Base-by-base conservation (phyloP, 2,329 filamentous ascomycete genomes). In the Alternaria sp. region DNA sequence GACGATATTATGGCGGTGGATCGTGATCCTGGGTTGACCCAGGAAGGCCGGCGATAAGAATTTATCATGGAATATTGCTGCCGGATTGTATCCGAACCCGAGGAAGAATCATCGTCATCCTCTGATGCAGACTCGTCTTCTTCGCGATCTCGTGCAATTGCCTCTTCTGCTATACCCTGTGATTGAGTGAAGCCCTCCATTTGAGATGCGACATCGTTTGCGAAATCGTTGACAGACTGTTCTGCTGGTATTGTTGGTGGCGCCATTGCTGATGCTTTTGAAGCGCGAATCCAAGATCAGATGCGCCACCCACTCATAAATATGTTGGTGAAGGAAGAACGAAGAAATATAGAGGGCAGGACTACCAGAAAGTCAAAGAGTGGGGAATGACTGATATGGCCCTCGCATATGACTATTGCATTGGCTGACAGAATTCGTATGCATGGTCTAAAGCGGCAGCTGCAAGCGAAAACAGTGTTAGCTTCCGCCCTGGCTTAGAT, bases 31-130 rank as follows among this genome's bases (percentile, higher is more conserved):
- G 90, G 91, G 28, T 90, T 89, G 46, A 96, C 89, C 75, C 90
- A 91, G 69, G 89, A 92, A 1, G 93, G 92, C 49, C 93, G 87
- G 59, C 92, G 88, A 81, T 96, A 97, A 30, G 87, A 87, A 37
- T 87, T 86, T 18, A 85, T 84, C 81, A 91, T 84, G 15, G 87
- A 78, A 61, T 73, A 79, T 51, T 82, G 80, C 68, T 82, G 80
- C 68, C 82, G 80, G 57, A 83, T 71, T 10, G 83, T 82, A 85
- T 85, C 75, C 6, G 71, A 74, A 79, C 83, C 59, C 82, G 69
- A 81, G 59, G 66, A 76, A 18, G 69, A 81, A 43, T 87, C 87
- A 56, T 88, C 84, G 33, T 89, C 88, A 44, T 64, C 63, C 9
- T 71, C 85, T 64, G 87, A 90, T 8, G 92, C 81, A 75, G 93